Evolutionary conservation across 2,329 filamentous ascomycete species (phyloP), one percentile per base, ranked within the genome.

Genomic region (Colletotrichum tropicale): DNA sequence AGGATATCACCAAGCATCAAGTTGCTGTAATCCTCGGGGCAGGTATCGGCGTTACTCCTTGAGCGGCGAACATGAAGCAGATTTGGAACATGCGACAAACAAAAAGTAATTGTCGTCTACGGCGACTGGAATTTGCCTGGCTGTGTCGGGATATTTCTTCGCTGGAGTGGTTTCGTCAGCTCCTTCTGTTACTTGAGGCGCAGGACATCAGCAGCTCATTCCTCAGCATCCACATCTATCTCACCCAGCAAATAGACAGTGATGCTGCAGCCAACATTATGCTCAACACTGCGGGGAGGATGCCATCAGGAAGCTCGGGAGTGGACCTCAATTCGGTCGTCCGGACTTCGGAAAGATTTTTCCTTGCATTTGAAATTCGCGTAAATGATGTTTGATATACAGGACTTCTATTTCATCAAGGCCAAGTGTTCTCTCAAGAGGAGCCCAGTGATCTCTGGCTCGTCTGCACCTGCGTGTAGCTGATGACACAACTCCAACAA

Each of bases 101-200:
- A 9, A 97, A 98, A 87, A 95, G 96, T 30, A 96, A 96, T 2
- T 93, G 92, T 66, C 95, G 96, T 82, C 93, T 98, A 61, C 94
- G 96, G 74, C 94, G 97, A 84, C 96, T 99, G 34, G 97, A 99
- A 84, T 98, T 99, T 86, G 98, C 98, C 88, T 99, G 97, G 97
- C 93, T 98, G 66, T 98, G 96, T 90, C 97, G 94, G 84, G 96
- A 98, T 82, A 98, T 96, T 0, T 94, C 91, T 36, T 98, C 96
- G 0, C 99, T 99, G 81, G 97, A 98, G 87, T 99, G 97, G 97
- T 98, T 99, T 89, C 97, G 99, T 84, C 95, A 94, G 2, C 92
- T 99, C 1, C 91, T 99, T 95, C 94, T n/a, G 1, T 98, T 95
- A 0, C 93, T 99, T 24, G 97, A 99, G 85, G 90, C 93, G 43